Conservation (phyloP, 2,329 filamentous ascomycete genomes). For the Colletotrichum endophyticum region DNA sequence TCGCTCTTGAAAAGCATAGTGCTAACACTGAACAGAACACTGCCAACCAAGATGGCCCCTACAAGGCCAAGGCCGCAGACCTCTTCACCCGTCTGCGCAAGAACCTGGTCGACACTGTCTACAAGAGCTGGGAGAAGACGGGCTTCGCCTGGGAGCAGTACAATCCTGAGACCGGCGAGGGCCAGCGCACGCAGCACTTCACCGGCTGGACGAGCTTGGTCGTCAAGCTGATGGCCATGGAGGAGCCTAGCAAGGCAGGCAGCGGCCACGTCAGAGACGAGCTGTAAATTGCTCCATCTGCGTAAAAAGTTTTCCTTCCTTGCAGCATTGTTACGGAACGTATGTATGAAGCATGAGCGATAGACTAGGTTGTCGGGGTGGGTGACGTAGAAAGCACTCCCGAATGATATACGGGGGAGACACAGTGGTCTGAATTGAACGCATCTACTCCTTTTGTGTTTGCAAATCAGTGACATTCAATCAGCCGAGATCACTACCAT, state of each 20-base stretch:
- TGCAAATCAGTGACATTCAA: neutral
- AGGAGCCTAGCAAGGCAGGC: constrained; percentile 58
- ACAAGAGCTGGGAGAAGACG: constrained; percentile 84
- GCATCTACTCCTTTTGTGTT: neutral
- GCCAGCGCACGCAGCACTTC: constrained; percentile 97
- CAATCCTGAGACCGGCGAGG: constrained; percentile 87
- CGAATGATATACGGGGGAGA: neutral
- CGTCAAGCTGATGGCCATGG: constrained; percentile 97
- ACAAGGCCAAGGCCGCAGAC: constrained; percentile 69
- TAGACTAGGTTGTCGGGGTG: neutral
- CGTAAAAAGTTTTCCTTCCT: neutral
- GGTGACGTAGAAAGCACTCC: neutral
- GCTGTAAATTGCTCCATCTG: constrained; percentile 38
- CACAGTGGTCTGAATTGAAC: neutral
- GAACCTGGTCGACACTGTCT: constrained; percentile 90
- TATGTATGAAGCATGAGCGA: constrained; percentile 1
- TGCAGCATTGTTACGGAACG: neutral
- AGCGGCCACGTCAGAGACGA: constrained; percentile 47
- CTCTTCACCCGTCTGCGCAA: constrained; percentile 79
- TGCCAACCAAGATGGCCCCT: constrained; percentile 69
- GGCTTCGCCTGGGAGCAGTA: constrained; percentile 99
- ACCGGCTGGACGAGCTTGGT: constrained; percentile 99
- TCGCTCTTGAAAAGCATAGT: neutral
- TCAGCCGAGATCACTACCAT: neutral
- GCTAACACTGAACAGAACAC: constrained; percentile 55